Conservation (phyloP, 176 grass and related monocot species). For the Phragmites australis region DNA sequence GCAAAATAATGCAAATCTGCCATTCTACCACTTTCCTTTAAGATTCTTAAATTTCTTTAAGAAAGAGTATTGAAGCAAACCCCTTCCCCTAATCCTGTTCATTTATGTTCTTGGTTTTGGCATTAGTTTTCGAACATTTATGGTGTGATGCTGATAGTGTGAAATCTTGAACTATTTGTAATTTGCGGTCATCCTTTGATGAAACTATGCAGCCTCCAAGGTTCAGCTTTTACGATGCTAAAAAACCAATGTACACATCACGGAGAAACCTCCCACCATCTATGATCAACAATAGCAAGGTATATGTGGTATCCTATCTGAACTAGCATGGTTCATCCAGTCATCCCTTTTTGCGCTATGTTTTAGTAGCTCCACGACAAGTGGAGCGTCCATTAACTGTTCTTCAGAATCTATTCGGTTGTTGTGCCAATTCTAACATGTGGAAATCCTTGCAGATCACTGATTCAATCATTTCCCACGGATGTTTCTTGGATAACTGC, state of each 20-base stretch:
- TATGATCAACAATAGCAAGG: slow-evolving; percentile 73
- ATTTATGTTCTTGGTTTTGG: background rate
- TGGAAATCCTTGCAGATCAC: slow-evolving; percentile 51
- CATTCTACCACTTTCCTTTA: background rate
- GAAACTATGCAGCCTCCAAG: slow-evolving; percentile 62
- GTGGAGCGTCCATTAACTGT: background rate
- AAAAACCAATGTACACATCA: slow-evolving; percentile 85
- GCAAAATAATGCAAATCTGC: background rate
- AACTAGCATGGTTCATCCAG: background rate
- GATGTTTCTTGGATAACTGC: slow-evolving; percentile 80
- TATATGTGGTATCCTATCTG: slow-evolving; percentile 11
- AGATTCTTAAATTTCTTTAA: background rate
- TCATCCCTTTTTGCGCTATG: background rate
- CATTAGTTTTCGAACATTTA: slow-evolving; percentile 5
- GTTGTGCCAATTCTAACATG: background rate
- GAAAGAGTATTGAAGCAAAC: background rate
- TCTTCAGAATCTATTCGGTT: background rate
- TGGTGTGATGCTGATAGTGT: background rate
- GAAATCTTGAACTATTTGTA: background rate
- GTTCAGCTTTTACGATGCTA: slow-evolving; percentile 89
- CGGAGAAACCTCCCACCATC: slow-evolving; percentile 85
- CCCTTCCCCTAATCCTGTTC: background rate
- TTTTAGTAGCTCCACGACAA: background rate
- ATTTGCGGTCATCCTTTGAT: slow-evolving; percentile 14
- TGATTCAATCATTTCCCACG: slow-evolving; percentile 91